Conservation (phyloP, 2,329 filamentous ascomycete species). For the Penicillium corylophilum region DNA sequence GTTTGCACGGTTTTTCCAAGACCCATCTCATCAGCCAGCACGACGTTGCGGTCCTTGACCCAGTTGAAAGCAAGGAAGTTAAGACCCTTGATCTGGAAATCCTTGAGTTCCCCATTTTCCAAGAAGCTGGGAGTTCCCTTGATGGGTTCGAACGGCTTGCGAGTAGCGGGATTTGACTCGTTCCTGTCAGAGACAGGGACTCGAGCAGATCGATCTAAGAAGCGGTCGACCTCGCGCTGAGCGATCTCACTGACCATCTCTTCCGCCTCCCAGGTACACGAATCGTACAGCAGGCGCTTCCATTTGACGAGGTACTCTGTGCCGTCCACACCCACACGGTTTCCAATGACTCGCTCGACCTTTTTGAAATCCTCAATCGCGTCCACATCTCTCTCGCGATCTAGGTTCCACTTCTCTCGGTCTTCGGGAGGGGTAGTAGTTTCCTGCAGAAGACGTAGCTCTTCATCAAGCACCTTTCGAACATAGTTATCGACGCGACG, state of each 20-base stretch:
- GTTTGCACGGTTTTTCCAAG: conserved; percentile 98
- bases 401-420: conserved; percentile 90
- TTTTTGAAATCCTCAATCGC: conserved; percentile 86
- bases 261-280: conserved; percentile 88
- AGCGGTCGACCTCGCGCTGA: conserved; percentile 88
- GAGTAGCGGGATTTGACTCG: conserved; percentile 73
- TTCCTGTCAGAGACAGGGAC: conserved; percentile 76
- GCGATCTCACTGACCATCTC: conserved; percentile 73
- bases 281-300: conserved; percentile 90
- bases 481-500: conserved; percentile 95
- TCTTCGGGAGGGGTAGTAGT: conserved; percentile 77
- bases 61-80: conserved; percentile 97
- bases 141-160: conserved; percentile 69
- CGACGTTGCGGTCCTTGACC: conserved; percentile 91
- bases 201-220: conserved; percentile 76
- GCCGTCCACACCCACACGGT: conserved; percentile 74
- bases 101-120: conserved; percentile 76
- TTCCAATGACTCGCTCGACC: conserved; percentile 88
- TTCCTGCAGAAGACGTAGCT: conserved; percentile 73
- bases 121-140: conserved; percentile 84
- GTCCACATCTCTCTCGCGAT: conserved; percentile 86
- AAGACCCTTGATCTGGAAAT: conserved; percentile 89
- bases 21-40: conserved; percentile 97
- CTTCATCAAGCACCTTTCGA: conserved; percentile 75
- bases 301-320: conserved; percentile 95